Percentiles rank a stretch among this genome's conserved stretches.
These are phyloP conservation scores for Euphrasia arctica DNA, from an alignment of 305 asterid genomes.

Conservation along the genomic window DNA sequence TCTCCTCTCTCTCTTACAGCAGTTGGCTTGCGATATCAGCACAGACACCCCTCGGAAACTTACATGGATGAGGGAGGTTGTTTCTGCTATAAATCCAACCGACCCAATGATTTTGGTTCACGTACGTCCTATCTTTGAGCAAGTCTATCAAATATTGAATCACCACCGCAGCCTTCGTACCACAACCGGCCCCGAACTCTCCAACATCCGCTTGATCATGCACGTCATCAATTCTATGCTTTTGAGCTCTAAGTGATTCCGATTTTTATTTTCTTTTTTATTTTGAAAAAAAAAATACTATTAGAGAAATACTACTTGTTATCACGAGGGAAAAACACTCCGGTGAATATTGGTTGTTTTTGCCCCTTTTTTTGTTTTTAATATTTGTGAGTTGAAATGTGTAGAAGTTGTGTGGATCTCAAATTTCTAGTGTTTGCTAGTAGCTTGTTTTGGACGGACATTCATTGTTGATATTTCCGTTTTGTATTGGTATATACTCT, in stretches of 20 bases:
- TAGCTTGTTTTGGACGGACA: too few species aligned
- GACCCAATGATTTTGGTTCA: slow-evolving; percentile 62
- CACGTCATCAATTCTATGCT: slow-evolving; percentile 79
- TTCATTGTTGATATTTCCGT: too few species aligned
- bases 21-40: slow-evolving; percentile 57
- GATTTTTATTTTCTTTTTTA: too few species aligned
- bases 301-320: too few species aligned
- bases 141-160: slow-evolving; percentile 62
- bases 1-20: slow-evolving; percentile 73
- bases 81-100: slow-evolving; percentile 57
- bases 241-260: slow-evolving; percentile 48
- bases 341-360: too few species aligned
- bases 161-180: slow-evolving; percentile 58
- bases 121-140: slow-evolving; percentile 74
- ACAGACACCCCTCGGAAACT: slow-evolving; percentile 53
- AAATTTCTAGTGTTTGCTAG: neutral
- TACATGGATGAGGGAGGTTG: slow-evolving; percentile 76
- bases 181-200: slow-evolving; percentile 35
- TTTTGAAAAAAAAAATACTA: too few species aligned
- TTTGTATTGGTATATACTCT: too few species aligned
- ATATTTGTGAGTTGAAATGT: too few species aligned
- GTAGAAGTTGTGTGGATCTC: too few species aligned
- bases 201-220: slow-evolving; percentile 63
- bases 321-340: too few species aligned
- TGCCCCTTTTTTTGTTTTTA: too few species aligned